phyloP scores from a whole-genome alignment of 352 stramenopile genomes.

The Paralagenidium karlingii region DNA sequence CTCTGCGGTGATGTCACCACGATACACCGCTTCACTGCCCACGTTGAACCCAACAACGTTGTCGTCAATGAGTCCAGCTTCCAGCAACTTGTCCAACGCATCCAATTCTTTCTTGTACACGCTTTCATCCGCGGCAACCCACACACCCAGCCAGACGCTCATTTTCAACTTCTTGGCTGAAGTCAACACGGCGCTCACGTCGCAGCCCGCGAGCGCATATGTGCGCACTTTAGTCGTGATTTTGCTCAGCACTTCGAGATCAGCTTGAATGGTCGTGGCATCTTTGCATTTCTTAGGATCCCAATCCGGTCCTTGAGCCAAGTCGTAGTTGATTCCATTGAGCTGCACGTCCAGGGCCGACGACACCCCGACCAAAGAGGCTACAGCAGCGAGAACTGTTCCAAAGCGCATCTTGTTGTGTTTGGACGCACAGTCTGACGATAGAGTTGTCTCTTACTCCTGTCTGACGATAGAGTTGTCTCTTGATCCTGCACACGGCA shows the following conservation, averaged over 20 bases:
- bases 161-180: conserved; percentile 23
- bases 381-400: too few species aligned
- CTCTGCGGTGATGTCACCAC: conserved; percentile 25
- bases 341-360: conserved; percentile 63
- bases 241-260: conserved; percentile 28
- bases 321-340: conserved; percentile 75
- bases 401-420: too few species aligned
- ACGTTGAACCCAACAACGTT: conserved; percentile 47
- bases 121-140: conserved; percentile 23
- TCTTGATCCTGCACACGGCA: too few species aligned
- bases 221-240: conserved; percentile 36
- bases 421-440: too few species aligned
- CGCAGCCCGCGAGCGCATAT: conserved; percentile 39
- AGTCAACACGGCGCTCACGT: conserved; percentile 20
- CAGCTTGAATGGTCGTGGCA: conserved; percentile 20
- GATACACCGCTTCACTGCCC: conserved; percentile 57
- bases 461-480: too few species aligned
- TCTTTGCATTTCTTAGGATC: conserved; percentile 44
- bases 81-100: conserved; percentile 25
- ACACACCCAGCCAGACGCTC: conserved; percentile 38
- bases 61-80: conserved; percentile 17
- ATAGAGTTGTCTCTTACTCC: too few species aligned
- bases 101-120: conserved; percentile 28
- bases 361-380: too few species aligned
- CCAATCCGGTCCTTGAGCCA: conserved; percentile 37